Evolutionary conservation across 2,329 filamentous ascomycete species (phyloP).

Genomic region (Fusarium liriodendri): DNA sequence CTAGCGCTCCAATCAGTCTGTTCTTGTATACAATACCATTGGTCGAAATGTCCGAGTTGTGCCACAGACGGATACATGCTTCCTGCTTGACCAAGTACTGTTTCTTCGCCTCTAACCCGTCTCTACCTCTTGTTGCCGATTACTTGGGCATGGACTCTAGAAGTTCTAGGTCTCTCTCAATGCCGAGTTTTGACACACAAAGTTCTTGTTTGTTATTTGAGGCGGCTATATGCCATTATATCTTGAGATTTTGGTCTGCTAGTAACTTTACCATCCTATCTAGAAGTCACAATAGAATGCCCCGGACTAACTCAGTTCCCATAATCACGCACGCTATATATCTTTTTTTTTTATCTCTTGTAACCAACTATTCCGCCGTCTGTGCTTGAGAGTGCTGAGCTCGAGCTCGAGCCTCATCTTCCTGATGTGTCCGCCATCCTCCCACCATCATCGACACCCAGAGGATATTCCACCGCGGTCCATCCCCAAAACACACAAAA

Average conservation of each 20-base stretch:
- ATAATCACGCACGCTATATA: neutral
- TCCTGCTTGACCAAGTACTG: neutral
- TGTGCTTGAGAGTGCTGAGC: neutral
- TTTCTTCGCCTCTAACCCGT: neutral
- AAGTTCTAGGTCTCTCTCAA: neutral
- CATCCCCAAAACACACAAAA: slow-evolving; percentile 43
- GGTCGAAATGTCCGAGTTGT: neutral
- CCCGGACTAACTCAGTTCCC: neutral
- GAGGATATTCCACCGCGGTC: slow-evolving; percentile 40
- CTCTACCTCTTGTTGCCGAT: neutral
- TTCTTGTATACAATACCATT: neutral
- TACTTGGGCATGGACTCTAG: neutral
- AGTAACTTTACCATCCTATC: neutral
- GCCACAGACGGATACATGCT: neutral
- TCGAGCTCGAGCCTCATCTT: neutral
- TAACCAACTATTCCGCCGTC: neutral
- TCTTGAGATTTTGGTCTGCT: neutral
- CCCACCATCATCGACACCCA: slow-evolving; percentile 36
- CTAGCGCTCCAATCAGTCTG: neutral
- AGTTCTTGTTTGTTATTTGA: neutral
- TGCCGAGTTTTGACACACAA: neutral
- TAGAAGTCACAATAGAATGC: neutral
- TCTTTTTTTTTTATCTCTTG: neutral
- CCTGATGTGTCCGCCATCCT: slow-evolving; percentile 18
- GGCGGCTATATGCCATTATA: neutral